These are phyloP conservation scores for Cornus suecica DNA, from an alignment of 148 eudicot species.

Conservation along the genomic window DNA sequence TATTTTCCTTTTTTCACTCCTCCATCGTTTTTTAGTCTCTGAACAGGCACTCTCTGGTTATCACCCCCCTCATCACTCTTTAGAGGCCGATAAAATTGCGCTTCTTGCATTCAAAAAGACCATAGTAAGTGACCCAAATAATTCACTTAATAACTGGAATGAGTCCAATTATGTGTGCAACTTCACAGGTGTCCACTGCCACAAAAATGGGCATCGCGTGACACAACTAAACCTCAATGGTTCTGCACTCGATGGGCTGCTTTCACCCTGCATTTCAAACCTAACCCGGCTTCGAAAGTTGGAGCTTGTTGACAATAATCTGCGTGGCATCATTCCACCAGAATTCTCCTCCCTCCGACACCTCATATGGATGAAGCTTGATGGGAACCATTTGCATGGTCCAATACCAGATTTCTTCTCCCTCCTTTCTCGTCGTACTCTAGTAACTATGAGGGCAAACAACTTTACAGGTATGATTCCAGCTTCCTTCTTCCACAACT, in stretches of 20 bases:
- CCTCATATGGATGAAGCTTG: slow-evolving; percentile 22
- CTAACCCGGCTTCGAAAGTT: slow-evolving; percentile 30
- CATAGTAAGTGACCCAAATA: too few species aligned
- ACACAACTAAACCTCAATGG: slow-evolving; percentile 17
- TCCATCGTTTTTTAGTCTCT: too few species aligned
- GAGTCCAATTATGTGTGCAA: slow-evolving; percentile 30
- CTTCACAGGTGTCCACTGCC: slow-evolving; percentile 32
- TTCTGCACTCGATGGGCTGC: slow-evolving; percentile 21
- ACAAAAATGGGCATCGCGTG: slow-evolving; percentile 19
- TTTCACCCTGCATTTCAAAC: slow-evolving; percentile 33
- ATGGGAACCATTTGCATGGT: slow-evolving; percentile 25
- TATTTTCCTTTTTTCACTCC: too few species aligned
- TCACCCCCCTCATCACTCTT: too few species aligned
- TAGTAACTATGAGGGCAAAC: slow-evolving; percentile 20
- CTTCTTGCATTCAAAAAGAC: too few species aligned
- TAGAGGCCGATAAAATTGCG: too few species aligned
- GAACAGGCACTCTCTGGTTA: too few species aligned
- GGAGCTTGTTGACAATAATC: slow-evolving; percentile 20
- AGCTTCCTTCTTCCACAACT: slow-evolving; percentile 33
- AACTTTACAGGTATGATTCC: slow-evolving; percentile 26
- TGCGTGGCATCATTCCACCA: slow-evolving; percentile 23
- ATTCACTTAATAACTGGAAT: slow-evolving; percentile 33
- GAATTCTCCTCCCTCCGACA: slow-evolving; percentile 24
- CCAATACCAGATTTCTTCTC: slow-evolving; percentile 28
- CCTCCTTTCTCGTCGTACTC: slow-evolving; percentile 9